Conservation (phyloP, 2,329 filamentous ascomycete genomes). For the Aspergillus eucalypticola region DNA sequence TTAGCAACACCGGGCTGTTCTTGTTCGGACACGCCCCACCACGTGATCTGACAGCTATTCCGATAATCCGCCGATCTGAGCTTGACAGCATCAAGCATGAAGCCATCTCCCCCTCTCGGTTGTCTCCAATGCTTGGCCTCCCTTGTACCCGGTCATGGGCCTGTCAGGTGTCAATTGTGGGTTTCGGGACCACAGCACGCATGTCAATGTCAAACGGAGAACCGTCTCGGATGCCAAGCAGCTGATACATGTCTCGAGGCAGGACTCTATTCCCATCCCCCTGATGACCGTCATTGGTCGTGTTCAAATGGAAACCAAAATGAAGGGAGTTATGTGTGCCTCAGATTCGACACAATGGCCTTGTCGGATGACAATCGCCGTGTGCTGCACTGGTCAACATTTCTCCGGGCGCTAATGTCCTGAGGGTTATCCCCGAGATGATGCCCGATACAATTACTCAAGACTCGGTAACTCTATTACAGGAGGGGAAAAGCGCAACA, state of each 20-base stretch:
- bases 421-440: background rate
- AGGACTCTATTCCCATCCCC: background rate
- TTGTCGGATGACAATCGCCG: background rate
- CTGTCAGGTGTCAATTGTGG: too few relatives aligned
- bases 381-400: background rate
- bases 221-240: background rate
- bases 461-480: background rate
- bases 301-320: background rate
- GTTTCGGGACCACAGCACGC: background rate
- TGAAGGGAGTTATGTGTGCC: background rate
- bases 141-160: background rate
- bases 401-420: background rate
- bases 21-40: background rate
- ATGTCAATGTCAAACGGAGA: background rate
- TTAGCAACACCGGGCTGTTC: background rate
- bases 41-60: background rate
- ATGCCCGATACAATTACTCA: background rate
- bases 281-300: too few relatives aligned
- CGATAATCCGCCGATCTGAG: conserved; percentile 1
- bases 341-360: background rate
- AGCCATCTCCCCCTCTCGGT: background rate
- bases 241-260: background rate
- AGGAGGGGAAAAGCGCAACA: background rate
- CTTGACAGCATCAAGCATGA: conserved; percentile 5
- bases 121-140: background rate